A percentile compares a stretch with the other conserved stretches of the same genome.
These are phyloP conservation scores for Fusarium nurragi DNA, from an alignment of 2,329 filamentous ascomycete genomes.

Conservation along the genomic window DNA sequence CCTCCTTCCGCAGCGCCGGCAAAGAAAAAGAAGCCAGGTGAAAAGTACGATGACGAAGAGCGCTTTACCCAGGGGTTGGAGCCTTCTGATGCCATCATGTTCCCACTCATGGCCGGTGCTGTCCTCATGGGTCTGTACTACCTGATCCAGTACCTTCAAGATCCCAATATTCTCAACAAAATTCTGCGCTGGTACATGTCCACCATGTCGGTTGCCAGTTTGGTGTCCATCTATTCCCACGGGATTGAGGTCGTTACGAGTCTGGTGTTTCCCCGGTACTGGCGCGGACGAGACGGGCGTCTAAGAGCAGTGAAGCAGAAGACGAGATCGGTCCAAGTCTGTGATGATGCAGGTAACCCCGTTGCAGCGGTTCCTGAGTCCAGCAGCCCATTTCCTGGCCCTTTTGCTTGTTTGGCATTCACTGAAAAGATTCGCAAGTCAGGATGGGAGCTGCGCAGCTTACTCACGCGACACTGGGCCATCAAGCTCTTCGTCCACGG, in stretches of 20 bases:
- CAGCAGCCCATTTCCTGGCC: constrained; percentile 46
- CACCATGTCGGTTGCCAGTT: constrained; percentile 78
- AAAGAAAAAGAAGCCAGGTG: constrained; percentile 57
- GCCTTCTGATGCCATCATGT: constrained; percentile 82
- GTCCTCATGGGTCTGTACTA: constrained; percentile 83
- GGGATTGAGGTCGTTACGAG: constrained; percentile 69
- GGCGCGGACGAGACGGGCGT: constrained; percentile 58
- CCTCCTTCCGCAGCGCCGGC: constrained; percentile 79
- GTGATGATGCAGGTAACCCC: constrained; percentile 49
- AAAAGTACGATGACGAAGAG: constrained; percentile 61
- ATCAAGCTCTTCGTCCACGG: constrained; percentile 63
- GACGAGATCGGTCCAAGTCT: constrained; percentile 51
- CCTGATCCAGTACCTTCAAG: constrained; percentile 87
- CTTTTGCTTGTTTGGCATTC: constrained; percentile 48
- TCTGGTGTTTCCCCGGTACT: constrained; percentile 78
- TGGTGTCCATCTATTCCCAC: constrained; percentile 79
- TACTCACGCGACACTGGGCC: constrained; percentile 63
- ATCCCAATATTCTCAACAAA: constrained; percentile 82
- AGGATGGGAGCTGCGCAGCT: constrained; percentile 61
- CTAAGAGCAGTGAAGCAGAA: constrained; percentile 59
- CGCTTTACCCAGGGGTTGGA: constrained; percentile 61
- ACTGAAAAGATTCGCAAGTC: constrained; percentile 38
- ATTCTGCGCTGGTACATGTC: constrained; percentile 87
- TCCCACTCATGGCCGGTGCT: constrained; percentile 79
- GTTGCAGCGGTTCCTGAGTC: constrained; percentile 38